A percentile compares a stretch with the other conserved stretches of the same genome.
These are phyloP conservation scores for Discostella stelligeroides DNA, from an alignment of 108 stramenopile genomes.

Conservation along the genomic window DNA sequence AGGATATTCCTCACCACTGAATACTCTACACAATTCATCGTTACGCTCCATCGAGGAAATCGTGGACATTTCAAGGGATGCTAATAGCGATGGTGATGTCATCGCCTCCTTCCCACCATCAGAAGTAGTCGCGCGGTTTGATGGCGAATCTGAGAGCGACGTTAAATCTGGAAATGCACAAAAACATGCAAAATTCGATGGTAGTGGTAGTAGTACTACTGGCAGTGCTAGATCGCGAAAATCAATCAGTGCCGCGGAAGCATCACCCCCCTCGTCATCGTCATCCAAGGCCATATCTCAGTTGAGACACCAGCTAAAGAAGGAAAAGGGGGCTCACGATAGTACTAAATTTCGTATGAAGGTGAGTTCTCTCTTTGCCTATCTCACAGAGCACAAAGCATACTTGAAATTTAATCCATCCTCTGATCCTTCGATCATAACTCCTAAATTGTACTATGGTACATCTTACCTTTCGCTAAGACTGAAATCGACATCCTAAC, in stretches of 20 bases:
- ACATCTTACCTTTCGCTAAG: not conserved
- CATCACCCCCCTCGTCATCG: not conserved
- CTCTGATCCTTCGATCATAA: not conserved
- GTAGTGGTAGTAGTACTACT: not conserved
- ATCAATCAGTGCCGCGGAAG: not conserved
- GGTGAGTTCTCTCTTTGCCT: conserved; percentile 7
- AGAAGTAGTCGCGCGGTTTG: too few relatives aligned
- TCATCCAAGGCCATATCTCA: conserved; percentile 2
- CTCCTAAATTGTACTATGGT: too few relatives aligned
- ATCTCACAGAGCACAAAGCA: not conserved
- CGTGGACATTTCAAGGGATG: too few relatives aligned
- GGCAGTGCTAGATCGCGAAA: not conserved
- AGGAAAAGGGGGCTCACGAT: conserved; percentile 22
- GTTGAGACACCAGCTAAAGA: conserved; percentile 25
- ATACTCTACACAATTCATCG: too few relatives aligned
- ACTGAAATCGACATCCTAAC: conserved; percentile 42
- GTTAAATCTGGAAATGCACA: too few relatives aligned
- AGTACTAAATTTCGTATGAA: conserved; percentile 41
- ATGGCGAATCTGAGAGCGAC: not conserved
- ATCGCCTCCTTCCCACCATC: not conserved
- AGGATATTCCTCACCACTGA: too few relatives aligned
- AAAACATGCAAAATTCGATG: too few relatives aligned
- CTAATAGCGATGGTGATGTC: not conserved
- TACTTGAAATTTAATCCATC: too few relatives aligned
- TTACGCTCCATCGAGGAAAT: not conserved